Conservation (phyloP, 2,329 filamentous ascomycete genomes). For the Blastomyces silverae region DNA sequence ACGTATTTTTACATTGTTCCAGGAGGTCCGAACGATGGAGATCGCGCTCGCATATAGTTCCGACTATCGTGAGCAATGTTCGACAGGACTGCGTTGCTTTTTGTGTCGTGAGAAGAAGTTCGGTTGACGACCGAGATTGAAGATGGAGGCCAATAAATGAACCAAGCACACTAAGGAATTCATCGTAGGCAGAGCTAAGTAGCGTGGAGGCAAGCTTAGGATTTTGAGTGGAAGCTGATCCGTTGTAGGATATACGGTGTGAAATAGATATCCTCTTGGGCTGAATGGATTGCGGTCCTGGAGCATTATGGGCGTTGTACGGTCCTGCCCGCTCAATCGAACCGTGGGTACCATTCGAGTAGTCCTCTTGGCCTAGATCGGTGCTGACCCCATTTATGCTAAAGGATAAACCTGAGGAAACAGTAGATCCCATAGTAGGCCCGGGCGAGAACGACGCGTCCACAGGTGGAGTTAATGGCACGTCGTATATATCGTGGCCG, state of each 20-base stretch:
- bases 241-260: slow-evolving; percentile 71
- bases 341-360: slow-evolving; percentile 24
- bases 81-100: slow-evolving; percentile 77
- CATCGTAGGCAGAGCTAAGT: slow-evolving; percentile 73
- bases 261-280: slow-evolving; percentile 50
- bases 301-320: slow-evolving; percentile 25
- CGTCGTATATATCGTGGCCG: slow-evolving; percentile 25
- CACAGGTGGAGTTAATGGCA: slow-evolving; percentile 36
- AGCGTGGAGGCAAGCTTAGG: slow-evolving; percentile 76
- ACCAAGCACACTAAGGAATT: slow-evolving; percentile 81
- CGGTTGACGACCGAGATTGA: slow-evolving; percentile 81
- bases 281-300: slow-evolving; percentile 32
- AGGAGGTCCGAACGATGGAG: slow-evolving; percentile 60
- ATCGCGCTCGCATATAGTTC: slow-evolving; percentile 74
- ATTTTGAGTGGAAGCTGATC: slow-evolving; percentile 57
- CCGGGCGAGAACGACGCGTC: slow-evolving; percentile 30
- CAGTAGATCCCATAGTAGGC: background rate
- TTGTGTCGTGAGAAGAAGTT: slow-evolving; percentile 73
- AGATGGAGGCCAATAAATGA: slow-evolving; percentile 92
- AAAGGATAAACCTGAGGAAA: slow-evolving; percentile 2
- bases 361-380: background rate
- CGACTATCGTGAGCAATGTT: slow-evolving; percentile 69
- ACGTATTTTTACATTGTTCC: slow-evolving; percentile 61
- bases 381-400: background rate
- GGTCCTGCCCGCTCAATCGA: slow-evolving; percentile 20